A percentile compares a stretch with the other conserved stretches of the same genome.
These are phyloP conservation scores for Salix viminalis DNA, from an alignment of 345 rosid genomes.

Conservation along the genomic window DNA sequence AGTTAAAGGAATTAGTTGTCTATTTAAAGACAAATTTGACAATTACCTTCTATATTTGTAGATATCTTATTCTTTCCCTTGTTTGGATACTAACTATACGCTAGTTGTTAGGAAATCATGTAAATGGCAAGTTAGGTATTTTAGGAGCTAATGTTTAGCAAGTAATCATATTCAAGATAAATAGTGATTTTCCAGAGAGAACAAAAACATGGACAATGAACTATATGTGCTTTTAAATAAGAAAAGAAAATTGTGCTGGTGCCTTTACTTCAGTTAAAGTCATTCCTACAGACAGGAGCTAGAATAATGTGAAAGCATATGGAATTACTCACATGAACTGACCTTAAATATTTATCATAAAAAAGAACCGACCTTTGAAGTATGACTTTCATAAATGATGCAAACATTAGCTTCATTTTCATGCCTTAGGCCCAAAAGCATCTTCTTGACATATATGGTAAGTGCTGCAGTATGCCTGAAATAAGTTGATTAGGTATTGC, in stretches of 20 bases:
- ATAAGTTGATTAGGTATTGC: neutral
- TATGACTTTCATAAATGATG: constrained; percentile 50
- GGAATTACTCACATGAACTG: too few relatives aligned
- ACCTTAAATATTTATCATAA: neutral
- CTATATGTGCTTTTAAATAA: neutral
- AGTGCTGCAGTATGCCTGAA: constrained; percentile 74
- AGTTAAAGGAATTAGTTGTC: too few relatives aligned
- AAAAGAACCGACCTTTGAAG: neutral
- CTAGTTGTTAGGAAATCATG: too few relatives aligned
- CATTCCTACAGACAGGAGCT: neutral
- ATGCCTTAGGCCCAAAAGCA: constrained; percentile 60
- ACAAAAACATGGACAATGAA: too few relatives aligned
- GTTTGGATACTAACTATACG: too few relatives aligned
- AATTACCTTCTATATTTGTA: too few relatives aligned
- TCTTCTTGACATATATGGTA: constrained; percentile 56
- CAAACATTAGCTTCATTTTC: constrained; percentile 59
- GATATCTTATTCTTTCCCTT: too few relatives aligned
- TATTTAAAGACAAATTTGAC: too few relatives aligned
- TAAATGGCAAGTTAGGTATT: too few relatives aligned
- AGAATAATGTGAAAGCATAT: neutral
- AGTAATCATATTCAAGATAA: too few relatives aligned
- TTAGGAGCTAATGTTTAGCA: too few relatives aligned
- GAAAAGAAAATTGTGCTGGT: neutral
- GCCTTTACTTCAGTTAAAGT: neutral
- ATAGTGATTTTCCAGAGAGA: too few relatives aligned